Base-by-base conservation (phyloP, 768 basidiomycete species). In the Mycena floridula region DNA sequence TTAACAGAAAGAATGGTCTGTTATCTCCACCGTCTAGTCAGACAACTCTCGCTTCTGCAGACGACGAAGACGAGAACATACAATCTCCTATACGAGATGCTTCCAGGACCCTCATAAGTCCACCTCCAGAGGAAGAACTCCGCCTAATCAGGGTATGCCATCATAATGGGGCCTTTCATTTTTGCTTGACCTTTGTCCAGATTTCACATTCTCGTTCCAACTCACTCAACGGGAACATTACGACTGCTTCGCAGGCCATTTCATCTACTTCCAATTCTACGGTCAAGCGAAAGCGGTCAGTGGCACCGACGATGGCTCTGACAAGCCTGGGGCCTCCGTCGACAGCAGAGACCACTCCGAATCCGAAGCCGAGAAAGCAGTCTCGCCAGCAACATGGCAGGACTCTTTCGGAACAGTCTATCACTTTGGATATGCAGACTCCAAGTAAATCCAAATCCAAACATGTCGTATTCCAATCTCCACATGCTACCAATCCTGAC, bases 351-450 rank as follows among this genome's bases (percentile, higher is more conserved):
- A 58, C 64, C 4, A 82, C 79, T 0, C 80, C 79, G 9, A 81
- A 82, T 54, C 77, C 81, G 26, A 80, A 79, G 56, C 68, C 79
- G 1, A 74, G 80, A 50, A 84, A 84, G 54, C 60, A 69, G 13
- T 18, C 13, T 22, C 23, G 25, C 13, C 8, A 39, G 24, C 37
- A 45, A 11, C 11, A 44, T 26, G 51, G 28, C 3, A 25, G 24
- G 65, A 68, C 41, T 50, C 54, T 7, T n/a, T n/a, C n/a, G n/a
- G 60, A 57, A 40, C 59, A 54, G 35, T 52, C 50, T 53, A 49
- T 6, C 27, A 44, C 1, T 47, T 52, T n/a, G 4, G 25, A 44
- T 43, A 25, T 59, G 49, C 36, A 47, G 22, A 40, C 47, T 48
- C 44, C 32, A 32, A 36, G 27, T 22, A 32, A 26, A 46, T 47